These are phyloP conservation scores for Taxillus chinensis DNA, from an alignment of 164 flowering plant genomes.

Conservation along the genomic window DNA sequence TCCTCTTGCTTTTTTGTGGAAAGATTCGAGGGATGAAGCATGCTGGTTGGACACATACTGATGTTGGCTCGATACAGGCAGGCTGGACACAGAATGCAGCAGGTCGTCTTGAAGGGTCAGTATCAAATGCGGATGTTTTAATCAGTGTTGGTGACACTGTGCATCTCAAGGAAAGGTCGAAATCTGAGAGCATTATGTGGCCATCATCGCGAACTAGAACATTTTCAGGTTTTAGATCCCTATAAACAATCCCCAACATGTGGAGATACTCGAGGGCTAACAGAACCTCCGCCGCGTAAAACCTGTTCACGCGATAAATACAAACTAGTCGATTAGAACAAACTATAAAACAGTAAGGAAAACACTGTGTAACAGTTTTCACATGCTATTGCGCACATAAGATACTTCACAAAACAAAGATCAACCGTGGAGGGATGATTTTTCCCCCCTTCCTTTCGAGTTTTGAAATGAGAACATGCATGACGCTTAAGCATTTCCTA, in stretches of 20 bases:
- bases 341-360: too few relatives aligned
- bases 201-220: conserved; percentile 92
- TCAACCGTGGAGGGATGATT: too few relatives aligned
- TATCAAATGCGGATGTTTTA: conserved; percentile 31
- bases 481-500: too few relatives aligned
- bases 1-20: conserved; percentile 63
- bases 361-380: too few relatives aligned
- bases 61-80: conserved; percentile 80
- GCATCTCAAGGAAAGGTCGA: conserved; percentile 81
- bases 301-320: conserved; percentile 31
- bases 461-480: too few relatives aligned
- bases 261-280: conserved; percentile 88
- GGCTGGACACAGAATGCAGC: conserved; percentile 76
- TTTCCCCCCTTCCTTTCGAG: too few relatives aligned
- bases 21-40: conserved; percentile 75
- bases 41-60: conserved; percentile 84
- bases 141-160: conserved; percentile 79
- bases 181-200: conserved; percentile 92
- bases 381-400: too few relatives aligned
- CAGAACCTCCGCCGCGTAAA: conserved; percentile 89
- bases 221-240: conserved; percentile 92
- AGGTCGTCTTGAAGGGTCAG: conserved; percentile 47
- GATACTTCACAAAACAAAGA: too few relatives aligned
- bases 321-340: too few relatives aligned
- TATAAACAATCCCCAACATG: conserved; percentile 89